Evolutionary conservation across 2,329 filamentous ascomycete genomes (phyloP).

Genomic region (Fusarium coicis): DNA sequence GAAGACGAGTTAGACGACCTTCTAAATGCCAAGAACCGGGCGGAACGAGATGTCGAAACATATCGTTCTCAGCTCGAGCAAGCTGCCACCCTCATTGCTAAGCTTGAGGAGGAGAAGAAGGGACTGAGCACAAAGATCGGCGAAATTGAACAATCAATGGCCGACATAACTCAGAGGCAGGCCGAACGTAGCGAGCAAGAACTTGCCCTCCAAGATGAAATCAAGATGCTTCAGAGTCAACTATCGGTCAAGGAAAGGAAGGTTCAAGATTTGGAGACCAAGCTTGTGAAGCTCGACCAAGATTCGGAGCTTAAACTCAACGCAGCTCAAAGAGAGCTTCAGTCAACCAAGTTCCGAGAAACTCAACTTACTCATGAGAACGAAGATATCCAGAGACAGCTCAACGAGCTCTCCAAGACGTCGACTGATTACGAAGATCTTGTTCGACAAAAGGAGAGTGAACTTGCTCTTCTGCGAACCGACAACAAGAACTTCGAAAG

Average conservation of each 20-base stretch:
- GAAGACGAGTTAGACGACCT: constrained; percentile 94
- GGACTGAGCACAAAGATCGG: constrained; percentile 74
- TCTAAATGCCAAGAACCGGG: constrained; percentile 87
- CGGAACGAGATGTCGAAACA: constrained; percentile 84
- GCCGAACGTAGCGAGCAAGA: constrained; percentile 81
- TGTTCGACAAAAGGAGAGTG: constrained; percentile 92
- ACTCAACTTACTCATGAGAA: constrained; percentile 84
- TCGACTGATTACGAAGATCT: constrained; percentile 96
- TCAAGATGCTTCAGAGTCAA: constrained; percentile 92
- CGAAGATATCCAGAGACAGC: constrained; percentile 82
- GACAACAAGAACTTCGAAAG: constrained; percentile 87
- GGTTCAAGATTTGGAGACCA: constrained; percentile 84
- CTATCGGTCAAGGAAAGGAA: constrained; percentile 90
- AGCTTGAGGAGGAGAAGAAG: constrained; percentile 87
- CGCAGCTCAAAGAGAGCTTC: constrained; percentile 81
- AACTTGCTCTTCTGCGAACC: constrained; percentile 83
- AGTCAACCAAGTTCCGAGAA: constrained; percentile 77
- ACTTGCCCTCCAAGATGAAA: constrained; percentile 80
- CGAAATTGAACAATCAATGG: constrained; percentile 76
- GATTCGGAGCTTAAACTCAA: constrained; percentile 89
- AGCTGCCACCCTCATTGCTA: constrained; percentile 85
- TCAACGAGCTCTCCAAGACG: constrained; percentile 87
- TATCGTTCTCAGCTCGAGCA: constrained; percentile 88
- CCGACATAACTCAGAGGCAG: constrained; percentile 75
- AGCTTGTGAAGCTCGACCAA: constrained; percentile 85